Evolutionary conservation across 371 early-diverging fungal genomes (phyloP), one percentile per base, ranked within the genome.

Genomic region (Parasitella parasitica): DNA sequence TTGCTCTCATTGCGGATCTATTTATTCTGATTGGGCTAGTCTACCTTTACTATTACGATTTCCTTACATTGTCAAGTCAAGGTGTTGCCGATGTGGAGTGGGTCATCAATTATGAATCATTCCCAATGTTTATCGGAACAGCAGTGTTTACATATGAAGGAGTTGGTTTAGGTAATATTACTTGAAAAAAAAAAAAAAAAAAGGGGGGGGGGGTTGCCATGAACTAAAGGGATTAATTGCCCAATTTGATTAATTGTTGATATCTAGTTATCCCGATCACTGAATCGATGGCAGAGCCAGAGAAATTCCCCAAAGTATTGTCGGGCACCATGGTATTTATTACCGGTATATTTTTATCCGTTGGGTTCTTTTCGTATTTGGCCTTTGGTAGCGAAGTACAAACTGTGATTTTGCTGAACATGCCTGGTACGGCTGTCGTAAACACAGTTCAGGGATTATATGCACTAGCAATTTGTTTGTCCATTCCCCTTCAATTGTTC

Each of bases 71-170:
- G 24, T 61, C 84, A 2, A 81, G 81, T 2, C 52, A 69, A 11
- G 92, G 93, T 16, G 38, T 87, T 28, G 86, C 83, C 9, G 76
- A 89, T 34, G 80, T 92, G 1, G 75, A 79, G 26, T 80, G 81
- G 81, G 66, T 81, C 50, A 83, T 93, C 69, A 93, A 93, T 69
- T 54, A 75, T 27, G 77, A 81, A 30, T 84, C 86, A 6, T 92
- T 92, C 71, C 83, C 91, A 2, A 70, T 95, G 63, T 92, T 92
- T 67, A 86, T 95, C 57, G 95, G 95, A 38, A 94, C 94, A 13
- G 91, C 94, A 53, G 88, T 94, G 32, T 95, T 91, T 71, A 91
- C 94, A 0, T 95, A 90, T 62, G 95, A 95, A 76, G 95, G 95
- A 30, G 91, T 94, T 69, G 92, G 95, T 49, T 68, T 94, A 35